Evolutionary conservation across 306 rosid species (phyloP).

Genomic region (Psophocarpus tetragonolobus): DNA sequence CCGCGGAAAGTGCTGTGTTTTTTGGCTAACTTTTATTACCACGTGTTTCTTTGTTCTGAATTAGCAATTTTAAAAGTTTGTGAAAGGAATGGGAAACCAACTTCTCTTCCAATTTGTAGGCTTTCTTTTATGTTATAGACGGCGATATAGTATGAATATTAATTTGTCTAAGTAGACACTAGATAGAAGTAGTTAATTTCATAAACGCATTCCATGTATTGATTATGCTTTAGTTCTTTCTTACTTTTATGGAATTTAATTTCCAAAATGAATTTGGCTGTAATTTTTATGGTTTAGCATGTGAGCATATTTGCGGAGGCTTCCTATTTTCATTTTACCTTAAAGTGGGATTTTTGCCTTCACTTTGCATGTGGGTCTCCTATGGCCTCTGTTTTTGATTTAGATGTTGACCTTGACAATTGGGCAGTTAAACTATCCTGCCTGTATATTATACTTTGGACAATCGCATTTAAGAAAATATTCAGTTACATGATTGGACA

Average conservation of each 20-base stretch:
- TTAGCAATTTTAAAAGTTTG: neutral
- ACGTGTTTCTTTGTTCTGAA: neutral
- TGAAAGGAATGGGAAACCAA: neutral
- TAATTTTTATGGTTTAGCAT: neutral
- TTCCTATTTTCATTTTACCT: conserved; percentile 2
- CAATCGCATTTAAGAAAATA: conserved; percentile 10
- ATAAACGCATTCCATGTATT: neutral
- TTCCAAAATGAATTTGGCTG: neutral
- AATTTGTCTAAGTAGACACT: neutral
- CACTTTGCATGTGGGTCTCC: neutral
- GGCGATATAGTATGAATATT: neutral
- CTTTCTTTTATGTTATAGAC: neutral
- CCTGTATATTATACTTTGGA: neutral
- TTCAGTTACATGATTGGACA: neutral
- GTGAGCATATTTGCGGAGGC: neutral
- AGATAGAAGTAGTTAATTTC: neutral
- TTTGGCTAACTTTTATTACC: neutral
- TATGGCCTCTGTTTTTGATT: neutral
- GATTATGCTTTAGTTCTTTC: neutral
- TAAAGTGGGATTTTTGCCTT: neutral
- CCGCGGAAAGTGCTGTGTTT: neutral
- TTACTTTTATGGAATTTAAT: neutral
- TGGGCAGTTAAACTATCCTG: neutral
- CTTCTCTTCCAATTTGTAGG: neutral
- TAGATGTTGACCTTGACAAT: neutral